Base-by-base conservation (phyloP, 495 filamentous ascomycete genomes). In the Penicillium riverlandense region DNA sequence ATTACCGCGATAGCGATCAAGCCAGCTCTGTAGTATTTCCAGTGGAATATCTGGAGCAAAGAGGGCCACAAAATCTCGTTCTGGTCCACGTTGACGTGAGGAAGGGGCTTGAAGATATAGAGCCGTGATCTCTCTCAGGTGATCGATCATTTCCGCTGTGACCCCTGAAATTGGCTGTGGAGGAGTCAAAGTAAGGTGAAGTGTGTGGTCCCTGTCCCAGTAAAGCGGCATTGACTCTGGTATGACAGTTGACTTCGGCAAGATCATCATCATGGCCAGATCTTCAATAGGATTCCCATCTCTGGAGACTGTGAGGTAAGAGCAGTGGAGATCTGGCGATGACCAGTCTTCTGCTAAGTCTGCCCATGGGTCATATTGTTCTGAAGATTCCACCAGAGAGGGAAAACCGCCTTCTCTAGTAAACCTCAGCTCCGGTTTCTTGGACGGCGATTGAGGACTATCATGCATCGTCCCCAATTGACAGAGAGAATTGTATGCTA, bases 401-500 rank as follows among this genome's bases (percentile, higher is more conserved):
- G 64, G 60, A 2, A 62, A 11, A 8, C 15, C 12, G 14, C 2
- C 16, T 9, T 48, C 30, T 7, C 58, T 45, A 4, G 43, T 39
- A 11, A 43, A 35, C 2, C 37, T 40, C 4, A 61, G 45, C 27
- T 62, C 60, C 6, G 52, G 44, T 28, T 57, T 63, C 9, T 54
- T 44, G 1, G 53, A 60, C 40, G 65, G 29, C 1, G 92, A 91
- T 43, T 96, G 67, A 1, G 96, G 70, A 49, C 95, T 78, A 35
- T 95, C 77, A 40, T 90, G 88, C 14, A 96, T 63, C 15, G 95
- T 66, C 0, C 84, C 83, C 34, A 76, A 81, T 30, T 77, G 45
- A 54, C 89, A 80, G 0, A 98, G 71, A 2, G 72, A 73, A 22
- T 74, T 62, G 55, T 91, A 95, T 10, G 90, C 86, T 53, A 88